Percentiles rank a stretch among this genome's conserved stretches.
Conservation (phyloP, 768 basidiomycete species). For the Austroboletus eburneus region DNA sequence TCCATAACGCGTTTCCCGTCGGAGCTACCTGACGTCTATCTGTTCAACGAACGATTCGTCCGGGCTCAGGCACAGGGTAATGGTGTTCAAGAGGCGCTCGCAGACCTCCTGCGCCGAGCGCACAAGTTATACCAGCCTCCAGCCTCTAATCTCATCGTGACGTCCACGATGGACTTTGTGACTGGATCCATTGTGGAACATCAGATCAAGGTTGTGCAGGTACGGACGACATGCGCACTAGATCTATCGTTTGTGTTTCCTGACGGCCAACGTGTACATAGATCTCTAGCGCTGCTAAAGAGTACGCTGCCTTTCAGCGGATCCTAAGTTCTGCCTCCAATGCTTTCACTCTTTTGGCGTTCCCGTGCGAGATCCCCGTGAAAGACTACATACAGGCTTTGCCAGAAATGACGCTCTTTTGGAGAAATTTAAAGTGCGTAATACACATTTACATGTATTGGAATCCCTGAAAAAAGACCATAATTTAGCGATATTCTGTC, state of each 20-base stretch:
- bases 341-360: conserved; percentile 32
- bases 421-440: conserved; percentile 33
- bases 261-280: neutral
- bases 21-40: conserved; percentile 13
- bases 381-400: conserved; percentile 31
- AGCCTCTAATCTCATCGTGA: conserved; percentile 31
- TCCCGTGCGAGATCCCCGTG: conserved; percentile 29
- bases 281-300: conserved; percentile 11
- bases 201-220: conserved; percentile 23
- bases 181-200: conserved; percentile 30
- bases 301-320: conserved; percentile 18
- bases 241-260: neutral
- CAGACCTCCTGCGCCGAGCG: conserved; percentile 23
- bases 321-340: conserved; percentile 26
- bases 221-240: conserved; percentile 4
- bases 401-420: conserved; percentile 29
- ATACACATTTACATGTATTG: neutral
- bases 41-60: conserved; percentile 32
- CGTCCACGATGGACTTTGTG: conserved; percentile 32
- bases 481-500: conserved; percentile 33
- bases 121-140: conserved; percentile 23
- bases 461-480: neutral
- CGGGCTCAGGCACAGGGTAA: conserved; percentile 24
- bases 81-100: conserved; percentile 29
- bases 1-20: conserved; percentile 18